Evolutionary conservation across 1,139 yeast species (phyloP), one percentile per base, ranked within the genome.

Genomic region (Yamadazyma pseudoaaseri): DNA sequence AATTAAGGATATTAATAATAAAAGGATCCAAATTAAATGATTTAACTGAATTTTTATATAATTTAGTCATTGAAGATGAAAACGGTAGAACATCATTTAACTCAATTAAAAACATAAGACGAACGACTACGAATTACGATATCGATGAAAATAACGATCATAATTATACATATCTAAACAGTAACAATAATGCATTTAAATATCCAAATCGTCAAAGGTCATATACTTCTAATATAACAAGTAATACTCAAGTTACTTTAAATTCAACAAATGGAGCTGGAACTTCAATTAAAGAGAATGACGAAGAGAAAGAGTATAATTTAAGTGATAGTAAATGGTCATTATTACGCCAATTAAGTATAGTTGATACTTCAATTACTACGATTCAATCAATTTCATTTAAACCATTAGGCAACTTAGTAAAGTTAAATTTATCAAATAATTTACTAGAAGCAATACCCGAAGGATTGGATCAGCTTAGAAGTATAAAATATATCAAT

Each of bases 51-150:
- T 54, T 79, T 10, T 37, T 65, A 51, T 65, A 70, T 34, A 65
- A 70, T 35, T 60, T 80, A 34, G 80, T 79, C 5, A 46, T 62
- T n/a, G 80, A 74, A 37, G 83, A 79, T 41, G 82, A 76, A 43
- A 52, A 60, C 10, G 72, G 74, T 13, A 57, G 79, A 37, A 56
- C 70, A 24, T 52, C 66, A 18, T 69, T 66, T 43, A 42, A 50
- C 57, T 15, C 58, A 29, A 56, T 41, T 11, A 42, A 41, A 30
- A 27, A 34, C 5, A 32, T 30, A 3, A 46, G 51, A 21, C 30
- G 46, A 26, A 33, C 42, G 2, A 42, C 37, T 25, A 34, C 44
- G 3, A 33, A 43, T 10, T 34, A 40, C 14, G 36, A 41, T 16
- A 34, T 42, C 24, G 37, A 45, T 24, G 45, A 44, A 14, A 22